Evolutionary conservation across 2,329 filamentous ascomycete genomes (phyloP).

Genomic region (Microsporum audouinii): DNA sequence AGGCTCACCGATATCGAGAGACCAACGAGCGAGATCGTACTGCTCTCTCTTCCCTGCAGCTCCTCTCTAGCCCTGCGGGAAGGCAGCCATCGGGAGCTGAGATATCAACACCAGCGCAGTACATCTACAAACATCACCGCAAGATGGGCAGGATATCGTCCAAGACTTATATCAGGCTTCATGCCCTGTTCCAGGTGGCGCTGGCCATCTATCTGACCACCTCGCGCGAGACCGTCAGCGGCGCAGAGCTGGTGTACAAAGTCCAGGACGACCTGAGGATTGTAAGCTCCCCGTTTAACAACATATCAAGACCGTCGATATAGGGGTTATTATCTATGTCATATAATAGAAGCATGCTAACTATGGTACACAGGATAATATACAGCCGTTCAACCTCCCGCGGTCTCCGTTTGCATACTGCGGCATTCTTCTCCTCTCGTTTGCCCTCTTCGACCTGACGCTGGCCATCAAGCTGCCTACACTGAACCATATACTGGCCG

Average conservation of each 20-base stretch:
- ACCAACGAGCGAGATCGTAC: neutral
- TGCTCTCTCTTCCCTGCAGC: neutral
- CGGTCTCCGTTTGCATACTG: slow-evolving; percentile 56
- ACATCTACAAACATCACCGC: slow-evolving; percentile 10
- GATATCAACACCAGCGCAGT: neutral
- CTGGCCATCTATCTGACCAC: slow-evolving; percentile 74
- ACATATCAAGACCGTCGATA: neutral
- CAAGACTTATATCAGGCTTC: slow-evolving; percentile 65
- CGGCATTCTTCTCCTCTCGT: slow-evolving; percentile 59
- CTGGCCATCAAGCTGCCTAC: slow-evolving; percentile 46
- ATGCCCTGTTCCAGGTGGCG: slow-evolving; percentile 76
- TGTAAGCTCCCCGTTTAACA: slow-evolving; percentile 36
- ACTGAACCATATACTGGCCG: slow-evolving; percentile 56
- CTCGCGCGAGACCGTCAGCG: slow-evolving; percentile 58
- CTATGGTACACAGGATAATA: slow-evolving; percentile 32
- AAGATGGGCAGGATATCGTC: slow-evolving; percentile 72
- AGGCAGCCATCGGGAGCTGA: neutral
- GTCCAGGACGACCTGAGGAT: slow-evolving; percentile 75
- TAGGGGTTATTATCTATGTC: neutral
- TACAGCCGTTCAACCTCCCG: slow-evolving; percentile 55
- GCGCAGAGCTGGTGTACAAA: slow-evolving; percentile 69
- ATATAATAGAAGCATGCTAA: slow-evolving; percentile 1
- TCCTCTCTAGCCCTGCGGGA: neutral
- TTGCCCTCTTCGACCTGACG: slow-evolving; percentile 53
- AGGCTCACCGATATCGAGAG: neutral